Conservation (phyloP, 495 filamentous ascomycete genomes). For the Friedmanniomyces simplex region DNA sequence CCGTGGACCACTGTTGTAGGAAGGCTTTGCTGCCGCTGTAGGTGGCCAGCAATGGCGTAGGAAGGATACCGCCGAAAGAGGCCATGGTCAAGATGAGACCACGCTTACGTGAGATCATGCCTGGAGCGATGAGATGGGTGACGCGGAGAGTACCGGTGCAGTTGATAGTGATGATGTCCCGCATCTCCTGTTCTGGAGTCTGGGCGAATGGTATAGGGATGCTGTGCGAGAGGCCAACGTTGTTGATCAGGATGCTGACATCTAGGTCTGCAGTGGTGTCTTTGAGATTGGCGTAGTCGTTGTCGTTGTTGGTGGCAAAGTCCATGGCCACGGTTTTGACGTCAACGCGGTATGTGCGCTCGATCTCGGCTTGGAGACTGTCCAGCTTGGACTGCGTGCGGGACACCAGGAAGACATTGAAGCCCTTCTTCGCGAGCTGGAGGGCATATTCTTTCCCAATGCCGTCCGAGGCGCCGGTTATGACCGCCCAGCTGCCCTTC, state of each 20-base stretch:
- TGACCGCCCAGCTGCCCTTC: slow-evolving; percentile 85
- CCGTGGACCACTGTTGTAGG: slow-evolving; percentile 88
- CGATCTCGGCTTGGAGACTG: slow-evolving; percentile 63
- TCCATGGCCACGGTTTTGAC: slow-evolving; percentile 82
- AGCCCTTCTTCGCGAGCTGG: slow-evolving; percentile 82
- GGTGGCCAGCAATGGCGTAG: slow-evolving; percentile 86
- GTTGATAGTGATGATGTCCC: slow-evolving; percentile 89
- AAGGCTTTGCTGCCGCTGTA: slow-evolving; percentile 98
- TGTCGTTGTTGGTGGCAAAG: slow-evolving; percentile 65
- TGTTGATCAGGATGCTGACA: slow-evolving; percentile 86
- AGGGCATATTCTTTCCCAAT: slow-evolving; percentile 93
- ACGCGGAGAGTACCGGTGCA: slow-evolving; percentile 77
- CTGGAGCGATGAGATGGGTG: slow-evolving; percentile 73
- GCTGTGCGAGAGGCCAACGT: slow-evolving; percentile 86
- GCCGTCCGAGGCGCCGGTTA: slow-evolving; percentile 94
- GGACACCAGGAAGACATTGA: slow-evolving; percentile 87
- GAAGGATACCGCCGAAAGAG: slow-evolving; percentile 81
- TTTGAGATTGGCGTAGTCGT: slow-evolving; percentile 64
- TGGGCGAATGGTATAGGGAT: slow-evolving; percentile 83
- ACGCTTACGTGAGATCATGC: slow-evolving; percentile 69
- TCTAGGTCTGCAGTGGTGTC: slow-evolving; percentile 60
- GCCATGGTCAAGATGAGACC: slow-evolving; percentile 96
- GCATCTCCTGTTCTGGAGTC: slow-evolving; percentile 67
- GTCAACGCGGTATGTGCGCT: slow-evolving; percentile 52
- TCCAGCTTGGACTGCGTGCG: slow-evolving; percentile 86